These are phyloP conservation scores for Pogostemon cablin DNA, from an alignment of 257 asterid genomes.

Conservation along the genomic window DNA sequence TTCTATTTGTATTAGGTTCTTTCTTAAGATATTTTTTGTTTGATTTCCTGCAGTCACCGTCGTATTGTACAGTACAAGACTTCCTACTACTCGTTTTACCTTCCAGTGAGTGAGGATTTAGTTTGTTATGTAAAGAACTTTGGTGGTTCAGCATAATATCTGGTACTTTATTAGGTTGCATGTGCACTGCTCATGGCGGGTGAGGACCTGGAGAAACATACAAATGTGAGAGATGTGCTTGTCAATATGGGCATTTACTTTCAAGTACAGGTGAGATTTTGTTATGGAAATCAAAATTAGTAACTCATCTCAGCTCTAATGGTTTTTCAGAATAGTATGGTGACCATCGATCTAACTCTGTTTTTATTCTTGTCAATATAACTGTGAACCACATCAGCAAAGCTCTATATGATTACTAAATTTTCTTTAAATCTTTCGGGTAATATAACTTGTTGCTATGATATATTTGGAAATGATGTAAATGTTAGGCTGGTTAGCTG, in stretches of 20 bases:
- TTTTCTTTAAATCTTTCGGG: background rate
- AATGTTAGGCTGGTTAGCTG: background rate
- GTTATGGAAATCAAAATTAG: background rate
- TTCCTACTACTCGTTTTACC: constrained; percentile 94
- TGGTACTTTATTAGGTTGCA: constrained; percentile 66
- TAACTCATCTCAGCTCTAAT: constrained; percentile 3
- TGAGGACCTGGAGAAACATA: constrained; percentile 72
- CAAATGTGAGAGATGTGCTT: constrained; percentile 66
- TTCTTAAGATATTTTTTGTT: constrained; percentile 11
- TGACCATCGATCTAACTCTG: background rate
- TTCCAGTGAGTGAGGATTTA: constrained; percentile 64
- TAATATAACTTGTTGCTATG: background rate
- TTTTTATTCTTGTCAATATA: background rate
- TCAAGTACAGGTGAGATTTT: constrained; percentile 82
- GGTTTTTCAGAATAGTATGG: background rate
- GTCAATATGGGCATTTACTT: constrained; percentile 91
- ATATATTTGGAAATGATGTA: background rate
- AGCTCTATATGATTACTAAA: background rate
- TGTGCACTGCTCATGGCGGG: constrained; percentile 94
- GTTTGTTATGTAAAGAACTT: background rate
- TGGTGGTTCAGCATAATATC: constrained; percentile 21
- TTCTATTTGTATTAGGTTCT: background rate
- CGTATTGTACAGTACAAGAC: constrained; percentile 93
- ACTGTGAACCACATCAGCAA: constrained; percentile 6
- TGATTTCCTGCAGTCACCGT: constrained; percentile 71